These are phyloP conservation scores for Colletotrichum trifolii DNA, from an alignment of 2,329 filamentous ascomycete genomes.

Conservation along the genomic window DNA sequence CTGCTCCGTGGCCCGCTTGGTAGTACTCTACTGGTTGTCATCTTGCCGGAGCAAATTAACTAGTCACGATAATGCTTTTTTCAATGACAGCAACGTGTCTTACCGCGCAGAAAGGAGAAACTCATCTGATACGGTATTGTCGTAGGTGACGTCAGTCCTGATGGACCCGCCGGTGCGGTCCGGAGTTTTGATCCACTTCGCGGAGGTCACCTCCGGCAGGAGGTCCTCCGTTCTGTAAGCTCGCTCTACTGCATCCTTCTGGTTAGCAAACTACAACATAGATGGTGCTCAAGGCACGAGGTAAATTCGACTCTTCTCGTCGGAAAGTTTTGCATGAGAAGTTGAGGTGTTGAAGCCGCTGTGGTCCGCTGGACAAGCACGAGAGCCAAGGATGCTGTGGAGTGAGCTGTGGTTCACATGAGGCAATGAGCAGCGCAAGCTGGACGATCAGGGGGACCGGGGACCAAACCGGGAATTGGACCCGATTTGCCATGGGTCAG, in stretches of 20 bases:
- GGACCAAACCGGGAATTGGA: constrained; percentile 1
- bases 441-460: not conserved
- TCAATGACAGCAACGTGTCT: too few species aligned
- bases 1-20: too few species aligned
- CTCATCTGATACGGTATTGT: not conserved
- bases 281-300: not conserved
- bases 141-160: constrained; percentile 17
- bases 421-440: constrained; percentile 1
- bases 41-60: too few species aligned
- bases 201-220: constrained; percentile 17
- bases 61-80: too few species aligned
- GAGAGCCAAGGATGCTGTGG: constrained; percentile 5
- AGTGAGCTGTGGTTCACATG: not conserved
- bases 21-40: too few species aligned
- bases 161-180: constrained; percentile 4
- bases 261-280: not conserved
- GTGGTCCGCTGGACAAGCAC: not conserved
- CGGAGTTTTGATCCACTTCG: not conserved
- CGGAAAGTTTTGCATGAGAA: too few species aligned
- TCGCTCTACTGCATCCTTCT: too few species aligned
- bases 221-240: not conserved
- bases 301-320: not conserved
- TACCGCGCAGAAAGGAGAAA: not conserved
- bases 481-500: constrained; percentile 3
- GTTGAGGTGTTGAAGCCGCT: not conserved